phyloP scores from a whole-genome alignment of 2,329 filamentous ascomycete genomes.

The Arthrobotrys sphaeroides region DNA sequence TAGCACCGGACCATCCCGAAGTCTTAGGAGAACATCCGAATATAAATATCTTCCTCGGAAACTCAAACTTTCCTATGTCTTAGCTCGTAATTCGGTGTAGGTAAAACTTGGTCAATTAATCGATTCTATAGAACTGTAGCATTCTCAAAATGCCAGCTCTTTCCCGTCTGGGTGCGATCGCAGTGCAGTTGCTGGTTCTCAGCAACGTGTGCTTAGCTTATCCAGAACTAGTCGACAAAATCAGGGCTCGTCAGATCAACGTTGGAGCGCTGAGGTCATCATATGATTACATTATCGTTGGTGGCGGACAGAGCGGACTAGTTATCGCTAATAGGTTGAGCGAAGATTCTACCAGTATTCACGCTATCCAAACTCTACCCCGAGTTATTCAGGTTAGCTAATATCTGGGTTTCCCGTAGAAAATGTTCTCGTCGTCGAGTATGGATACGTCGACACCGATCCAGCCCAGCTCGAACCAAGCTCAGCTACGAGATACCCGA shows the following conservation, averaged over 20 bases:
- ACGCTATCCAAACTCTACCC: not conserved
- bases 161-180: not conserved
- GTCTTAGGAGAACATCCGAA: not conserved
- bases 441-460: conserved; percentile 53
- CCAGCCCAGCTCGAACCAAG: conserved; percentile 56
- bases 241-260: conserved; percentile 42
- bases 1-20: not conserved
- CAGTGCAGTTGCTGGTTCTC: conserved; percentile 6
- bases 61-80: not conserved
- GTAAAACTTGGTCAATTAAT: not conserved
- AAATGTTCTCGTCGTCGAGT: conserved; percentile 59
- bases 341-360: conserved; percentile 56
- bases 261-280: conserved; percentile 27
- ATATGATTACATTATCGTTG: conserved; percentile 58
- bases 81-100: not conserved
- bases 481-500: conserved; percentile 56
- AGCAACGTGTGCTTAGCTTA: conserved; percentile 23
- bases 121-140: not conserved
- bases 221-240: conserved; percentile 42
- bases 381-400: not conserved
- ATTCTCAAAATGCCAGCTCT: conserved; percentile 1
- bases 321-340: conserved; percentile 58
- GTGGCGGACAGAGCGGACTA: conserved; percentile 57
- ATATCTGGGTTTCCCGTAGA: conserved; percentile 38
- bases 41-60: conserved; percentile 24